phyloP scores from a whole-genome alignment of 2,329 filamentous ascomycete species.

The Alternaria sp. region DNA sequence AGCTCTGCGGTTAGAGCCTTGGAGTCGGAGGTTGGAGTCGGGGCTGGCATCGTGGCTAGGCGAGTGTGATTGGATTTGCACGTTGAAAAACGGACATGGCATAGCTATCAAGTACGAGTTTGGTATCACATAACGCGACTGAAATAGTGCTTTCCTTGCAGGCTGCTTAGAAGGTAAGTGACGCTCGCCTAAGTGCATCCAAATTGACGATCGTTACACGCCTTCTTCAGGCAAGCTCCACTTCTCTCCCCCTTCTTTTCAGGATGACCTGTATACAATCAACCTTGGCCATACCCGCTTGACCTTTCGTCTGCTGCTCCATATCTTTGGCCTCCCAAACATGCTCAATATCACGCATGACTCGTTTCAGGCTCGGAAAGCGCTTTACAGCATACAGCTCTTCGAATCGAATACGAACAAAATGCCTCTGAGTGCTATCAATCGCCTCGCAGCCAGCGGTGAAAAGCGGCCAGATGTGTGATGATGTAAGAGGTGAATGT shows the following conservation, averaged over 20 bases:
- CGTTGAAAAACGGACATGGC: no score
- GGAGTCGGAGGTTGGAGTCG: no score
- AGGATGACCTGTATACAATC: constrained; percentile 47
- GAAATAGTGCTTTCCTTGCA: no score
- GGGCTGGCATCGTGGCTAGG: no score
- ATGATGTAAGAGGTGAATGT: constrained; percentile 34
- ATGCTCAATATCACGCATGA: constrained; percentile 41
- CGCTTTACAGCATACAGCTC: constrained; percentile 34
- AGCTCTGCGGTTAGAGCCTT: no score
- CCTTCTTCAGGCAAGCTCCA: constrained; percentile 35
- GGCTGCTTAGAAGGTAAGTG: no score
- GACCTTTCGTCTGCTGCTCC: constrained; percentile 31
- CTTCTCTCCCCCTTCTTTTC: constrained; percentile 35
- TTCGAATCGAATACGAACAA: constrained; percentile 37
- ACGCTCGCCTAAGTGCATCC: not conserved
- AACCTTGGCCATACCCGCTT: constrained; percentile 38
- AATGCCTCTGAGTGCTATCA: constrained; percentile 30
- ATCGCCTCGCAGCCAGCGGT: constrained; percentile 44
- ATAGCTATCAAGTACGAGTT: no score
- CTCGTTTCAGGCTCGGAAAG: constrained; percentile 37
- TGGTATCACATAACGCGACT: no score
- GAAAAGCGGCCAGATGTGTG: constrained; percentile 46
- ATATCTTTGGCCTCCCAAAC: constrained; percentile 43
- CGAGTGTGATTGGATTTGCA: no score
- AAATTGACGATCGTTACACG: not conserved